Conservation (phyloP, 1,139 yeast genomes). For the Taiozyma onychis region DNA sequence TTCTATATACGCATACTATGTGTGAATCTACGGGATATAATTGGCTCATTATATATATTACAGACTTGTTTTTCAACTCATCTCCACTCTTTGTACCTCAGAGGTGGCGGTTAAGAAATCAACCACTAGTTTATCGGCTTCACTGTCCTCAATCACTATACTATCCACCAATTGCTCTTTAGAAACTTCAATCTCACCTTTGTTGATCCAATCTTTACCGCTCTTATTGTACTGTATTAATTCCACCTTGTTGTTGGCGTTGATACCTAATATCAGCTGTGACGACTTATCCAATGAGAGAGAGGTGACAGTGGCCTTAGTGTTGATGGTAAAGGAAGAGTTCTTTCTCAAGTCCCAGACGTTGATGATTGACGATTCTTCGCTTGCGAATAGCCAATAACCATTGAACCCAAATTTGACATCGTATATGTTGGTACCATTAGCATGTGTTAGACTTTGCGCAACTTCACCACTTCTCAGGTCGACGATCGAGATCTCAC, state of each 20-base stretch:
- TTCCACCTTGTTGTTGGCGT: constrained; percentile 7
- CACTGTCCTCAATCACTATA: constrained; percentile 10
- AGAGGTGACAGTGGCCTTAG: constrained; percentile 13
- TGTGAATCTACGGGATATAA: no score
- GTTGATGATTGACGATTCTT: constrained; percentile 24
- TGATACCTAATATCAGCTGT: constrained; percentile 31
- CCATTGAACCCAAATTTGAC: constrained; percentile 63
- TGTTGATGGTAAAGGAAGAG: constrained; percentile 17
- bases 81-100: constrained; percentile 3
- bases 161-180: constrained; percentile 11
- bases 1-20: no score
- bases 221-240: constrained; percentile 16
- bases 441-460: constrained; percentile 32
- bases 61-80: not conserved
- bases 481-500: constrained; percentile 39
- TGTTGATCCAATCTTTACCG: constrained; percentile 14
- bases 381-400: constrained; percentile 48
- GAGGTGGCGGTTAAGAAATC: constrained; percentile 2
- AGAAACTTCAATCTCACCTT: constrained; percentile 5
- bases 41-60: not conserved
- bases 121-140: constrained; percentile 4
- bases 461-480: constrained; percentile 36
- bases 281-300: constrained; percentile 45
- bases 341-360: constrained; percentile 56
- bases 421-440: constrained; percentile 28